Evolutionary conservation across 2,329 filamentous ascomycete genomes (phyloP), one percentile per base, ranked within the genome.

Genomic region (Exophiala alcalophila): DNA sequence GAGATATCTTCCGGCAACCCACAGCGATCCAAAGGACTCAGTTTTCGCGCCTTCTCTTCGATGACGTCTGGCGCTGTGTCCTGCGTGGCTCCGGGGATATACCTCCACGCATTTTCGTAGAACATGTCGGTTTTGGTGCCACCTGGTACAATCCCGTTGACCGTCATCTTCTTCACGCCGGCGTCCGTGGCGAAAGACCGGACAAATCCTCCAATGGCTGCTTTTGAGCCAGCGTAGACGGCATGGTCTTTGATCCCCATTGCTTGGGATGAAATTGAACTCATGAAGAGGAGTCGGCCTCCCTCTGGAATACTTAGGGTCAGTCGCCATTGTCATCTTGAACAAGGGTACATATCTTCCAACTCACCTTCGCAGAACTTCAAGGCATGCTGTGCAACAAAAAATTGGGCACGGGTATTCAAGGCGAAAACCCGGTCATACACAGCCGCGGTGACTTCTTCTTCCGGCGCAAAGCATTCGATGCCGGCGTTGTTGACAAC

Each of bases 71-170:
- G 37, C 62, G 64, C 72, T 27, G 53, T 57, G 10, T 55, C 52
- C 20, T 72, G 68, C 56, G 68, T 66, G 40, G 73, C 76, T 45
- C 74, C 75, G 9, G 78, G 77, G 14, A 77, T 76, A 61, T 81
- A 81, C 59, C 78, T 76, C 78, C 78, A 82, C 16, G 79, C 74
- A 63, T 83, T 83, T 63, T 78, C 74, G 49, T 81, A 73, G 68
- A 83, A 88, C 84, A 88, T 88, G 63, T 88, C 84, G 29, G 74
- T 81, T 74, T 85, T 83, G 69, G 86, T 81, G 30, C 82, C 82
- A 42, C 82, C 82, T 1, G 83, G 83, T 2, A 82, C 83, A 32
- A 86, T 81, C 52, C 80, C 81, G 57, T 86, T 86, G 65, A 83
- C 81, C 0, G 82, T 86, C 59, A 86, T 80, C 35, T 78, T 74